These are phyloP conservation scores for Ambrosia trifida DNA, from an alignment of 129 eudicot genomes.

Conservation along the genomic window DNA sequence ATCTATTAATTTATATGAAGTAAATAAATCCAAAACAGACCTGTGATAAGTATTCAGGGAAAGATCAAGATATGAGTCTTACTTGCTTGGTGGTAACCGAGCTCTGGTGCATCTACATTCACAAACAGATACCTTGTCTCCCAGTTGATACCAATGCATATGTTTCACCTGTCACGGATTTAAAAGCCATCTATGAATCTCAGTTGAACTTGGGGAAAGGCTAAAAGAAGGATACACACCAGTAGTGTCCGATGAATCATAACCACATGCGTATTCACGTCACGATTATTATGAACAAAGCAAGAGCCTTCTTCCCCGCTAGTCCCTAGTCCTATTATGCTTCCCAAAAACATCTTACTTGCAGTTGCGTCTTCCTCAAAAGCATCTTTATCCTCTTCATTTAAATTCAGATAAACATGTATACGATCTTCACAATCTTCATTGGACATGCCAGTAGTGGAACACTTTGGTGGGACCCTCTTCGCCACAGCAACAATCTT, in stretches of 20 bases:
- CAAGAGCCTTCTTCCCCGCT: constrained; percentile 86
- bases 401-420: constrained; percentile 61
- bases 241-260: constrained; percentile 88
- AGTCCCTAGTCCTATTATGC: constrained; percentile 70
- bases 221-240: constrained; percentile 37
- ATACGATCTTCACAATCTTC: constrained; percentile 62
- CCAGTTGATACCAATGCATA: constrained; percentile 84
- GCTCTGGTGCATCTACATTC: constrained; percentile 98
- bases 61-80: constrained; percentile 37
- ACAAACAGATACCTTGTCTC: constrained; percentile 71
- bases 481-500: constrained; percentile 79
- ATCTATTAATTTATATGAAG: background rate
- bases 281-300: constrained; percentile 51
- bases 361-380: constrained; percentile 36
- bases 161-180: constrained; percentile 70
- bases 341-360: constrained; percentile 60
- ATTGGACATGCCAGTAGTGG: constrained; percentile 23
- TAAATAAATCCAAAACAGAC: constrained; percentile 12
- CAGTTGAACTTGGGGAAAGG: constrained; percentile 5
- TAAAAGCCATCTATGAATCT: background rate
- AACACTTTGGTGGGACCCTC: constrained; percentile 54
- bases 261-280: constrained; percentile 65
- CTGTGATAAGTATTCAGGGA: constrained; percentile 5
- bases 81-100: constrained; percentile 92
- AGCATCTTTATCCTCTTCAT: constrained; percentile 33